phyloP scores from a whole-genome alignment of 345 rosid species.

The Citrus medica region DNA sequence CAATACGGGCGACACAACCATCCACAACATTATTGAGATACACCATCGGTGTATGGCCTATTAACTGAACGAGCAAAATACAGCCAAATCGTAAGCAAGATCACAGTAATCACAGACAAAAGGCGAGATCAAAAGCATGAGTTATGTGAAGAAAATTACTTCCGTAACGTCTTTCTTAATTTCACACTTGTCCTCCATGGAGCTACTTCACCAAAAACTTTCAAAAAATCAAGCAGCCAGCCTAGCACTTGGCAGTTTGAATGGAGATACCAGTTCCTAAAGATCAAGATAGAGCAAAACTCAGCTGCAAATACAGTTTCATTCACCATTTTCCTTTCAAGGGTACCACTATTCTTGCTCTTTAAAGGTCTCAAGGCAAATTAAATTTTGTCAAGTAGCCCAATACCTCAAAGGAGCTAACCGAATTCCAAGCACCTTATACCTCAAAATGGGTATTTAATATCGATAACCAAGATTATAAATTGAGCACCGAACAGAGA shows the following conservation, averaged over 20 bases:
- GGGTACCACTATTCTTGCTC: neutral
- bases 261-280: neutral
- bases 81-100: neutral
- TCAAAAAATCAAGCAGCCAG: neutral
- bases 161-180: slow-evolving; percentile 63
- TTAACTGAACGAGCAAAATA: slow-evolving; percentile 31
- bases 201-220: neutral
- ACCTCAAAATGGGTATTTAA: too few relatives aligned
- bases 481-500: neutral
- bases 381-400: neutral
- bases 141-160: slow-evolving; percentile 18
- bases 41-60: slow-evolving; percentile 67
- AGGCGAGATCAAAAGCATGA: neutral
- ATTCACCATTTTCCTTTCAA: neutral
- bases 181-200: slow-evolving; percentile 32
- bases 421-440: neutral
- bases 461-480: too few relatives aligned
- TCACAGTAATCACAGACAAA: neutral
- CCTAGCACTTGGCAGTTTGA: neutral
- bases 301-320: neutral
- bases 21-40: slow-evolving; percentile 55
- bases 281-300: neutral
- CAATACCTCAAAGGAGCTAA: neutral
- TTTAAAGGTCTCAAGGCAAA: neutral
- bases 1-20: slow-evolving; percentile 59